Conservation (phyloP, 2,329 filamentous ascomycete genomes). For the Fusarium verrucosum region DNA sequence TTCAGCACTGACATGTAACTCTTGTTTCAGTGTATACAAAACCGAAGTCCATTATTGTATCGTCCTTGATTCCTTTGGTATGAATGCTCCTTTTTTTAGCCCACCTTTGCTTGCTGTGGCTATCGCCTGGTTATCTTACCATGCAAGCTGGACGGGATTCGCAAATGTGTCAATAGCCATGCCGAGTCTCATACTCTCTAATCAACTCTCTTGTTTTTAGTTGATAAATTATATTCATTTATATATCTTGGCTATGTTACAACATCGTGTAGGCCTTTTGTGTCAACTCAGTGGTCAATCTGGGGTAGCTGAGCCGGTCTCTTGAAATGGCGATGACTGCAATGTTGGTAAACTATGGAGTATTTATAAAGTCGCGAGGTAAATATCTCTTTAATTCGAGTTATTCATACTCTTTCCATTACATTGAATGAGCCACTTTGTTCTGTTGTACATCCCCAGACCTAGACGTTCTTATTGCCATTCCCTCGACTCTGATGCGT, state of each 20-base stretch:
- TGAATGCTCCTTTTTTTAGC: neutral
- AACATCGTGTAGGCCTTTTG: neutral
- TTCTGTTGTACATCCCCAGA: neutral
- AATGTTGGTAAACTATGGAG: neutral
- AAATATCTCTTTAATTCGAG: neutral
- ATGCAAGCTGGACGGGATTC: neutral
- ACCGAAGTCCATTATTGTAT: no score
- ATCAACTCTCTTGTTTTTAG: neutral
- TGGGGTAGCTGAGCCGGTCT: neutral
- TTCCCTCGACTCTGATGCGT: neutral
- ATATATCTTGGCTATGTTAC: neutral
- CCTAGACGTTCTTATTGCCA: neutral
- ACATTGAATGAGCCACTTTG: neutral
- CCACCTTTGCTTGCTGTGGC: neutral
- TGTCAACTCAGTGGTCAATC: neutral
- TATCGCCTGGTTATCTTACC: neutral
- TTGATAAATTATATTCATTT: neutral
- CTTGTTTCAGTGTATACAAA: neutral
- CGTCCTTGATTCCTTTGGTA: neutral
- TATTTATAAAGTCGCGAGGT: neutral
- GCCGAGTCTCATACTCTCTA: neutral
- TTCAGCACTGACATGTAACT: neutral
- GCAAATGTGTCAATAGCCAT: neutral
- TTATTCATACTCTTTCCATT: neutral
- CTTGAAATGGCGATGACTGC: neutral